These are phyloP conservation scores for Zasmidium angulare DNA, from an alignment of 2,329 filamentous ascomycete species.

Conservation along the genomic window DNA sequence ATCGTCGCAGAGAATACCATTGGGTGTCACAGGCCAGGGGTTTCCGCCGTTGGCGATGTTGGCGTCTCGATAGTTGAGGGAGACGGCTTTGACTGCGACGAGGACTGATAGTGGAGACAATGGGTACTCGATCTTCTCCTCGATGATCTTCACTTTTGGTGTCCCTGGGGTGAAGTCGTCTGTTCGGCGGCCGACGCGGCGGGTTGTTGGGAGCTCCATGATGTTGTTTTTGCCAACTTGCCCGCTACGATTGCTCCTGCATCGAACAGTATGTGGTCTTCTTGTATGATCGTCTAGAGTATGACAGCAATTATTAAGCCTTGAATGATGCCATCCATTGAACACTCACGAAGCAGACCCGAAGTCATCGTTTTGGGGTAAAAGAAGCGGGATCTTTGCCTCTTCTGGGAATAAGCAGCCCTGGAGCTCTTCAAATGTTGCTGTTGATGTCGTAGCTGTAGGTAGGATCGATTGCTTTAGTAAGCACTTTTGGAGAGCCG, in stretches of 20 bases:
- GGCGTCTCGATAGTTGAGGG: conserved; percentile 54
- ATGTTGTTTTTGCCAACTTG: neutral
- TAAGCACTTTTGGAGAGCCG: neutral
- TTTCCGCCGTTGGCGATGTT: conserved; percentile 36
- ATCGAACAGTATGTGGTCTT: too few species aligned
- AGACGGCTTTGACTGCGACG: conserved; percentile 50
- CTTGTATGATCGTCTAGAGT: too few species aligned
- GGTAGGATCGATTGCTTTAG: neutral
- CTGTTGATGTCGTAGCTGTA: neutral
- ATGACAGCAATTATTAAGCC: neutral
- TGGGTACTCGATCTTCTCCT: conserved; percentile 14
- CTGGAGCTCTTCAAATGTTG: neutral
- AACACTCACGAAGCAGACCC: too few species aligned
- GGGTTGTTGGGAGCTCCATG: conserved; percentile 11
- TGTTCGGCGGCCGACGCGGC: conserved; percentile 36
- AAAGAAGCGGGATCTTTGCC: neutral
- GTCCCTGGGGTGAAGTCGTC: conserved; percentile 29
- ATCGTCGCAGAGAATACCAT: conserved; percentile 35
- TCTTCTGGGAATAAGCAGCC: neutral
- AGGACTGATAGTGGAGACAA: conserved; percentile 45
- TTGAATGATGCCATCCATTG: neutral
- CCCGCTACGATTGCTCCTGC: too few species aligned
- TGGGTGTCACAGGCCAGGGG: conserved; percentile 30
- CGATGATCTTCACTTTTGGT: conserved; percentile 16
- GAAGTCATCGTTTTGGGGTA: neutral